Base-by-base conservation (phyloP, 202 grass and related monocot genomes). In the Eragrostis tef region DNA sequence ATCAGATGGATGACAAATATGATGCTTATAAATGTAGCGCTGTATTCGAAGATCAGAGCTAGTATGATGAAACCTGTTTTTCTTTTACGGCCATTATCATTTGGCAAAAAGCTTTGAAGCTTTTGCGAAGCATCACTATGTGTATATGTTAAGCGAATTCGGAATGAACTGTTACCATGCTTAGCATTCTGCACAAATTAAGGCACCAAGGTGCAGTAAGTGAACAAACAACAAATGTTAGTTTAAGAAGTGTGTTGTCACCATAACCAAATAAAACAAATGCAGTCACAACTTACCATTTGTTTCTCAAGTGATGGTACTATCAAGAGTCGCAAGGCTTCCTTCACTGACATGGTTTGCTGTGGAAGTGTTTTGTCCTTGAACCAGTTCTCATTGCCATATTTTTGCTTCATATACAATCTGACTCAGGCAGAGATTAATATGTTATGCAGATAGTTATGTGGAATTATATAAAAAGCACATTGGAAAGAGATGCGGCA, bases 391-490 rank as follows among this genome's bases (percentile, higher is more conserved):
- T 94, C 92, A n/a, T 82, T 82, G 58, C 64, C 88, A 88, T 91
- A 98, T 69, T 89, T 98, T 41, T 87, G 73, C 84, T 93, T 93
- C 51, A 98, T 73, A 82, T 94, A 89, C 73, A 93, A 85, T 88
- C 94, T 94, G 73, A 6, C 81, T 75, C 68, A 77, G 58, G 26
- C 8, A 80, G 81, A 69, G 75, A 76, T 31, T 9, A 77, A 74
- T 22, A 17, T 14, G 54, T 80, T 29, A 83, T 70, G 25, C 25
- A 79, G 83, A 74, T 6, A 64, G 24, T 42, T 57, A 51, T 60
- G 19, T 7, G 6, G 19, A 27, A 22, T 50, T 27, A 51, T 59
- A 61, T 21, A 84, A 80, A 1, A 82, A 85, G 56, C 29, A 47
- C n/a, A 34, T 65, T 50, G 14, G 63, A 75, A 70, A 42, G 20